Evolutionary conservation across 2,329 filamentous ascomycete species (phyloP).

Genomic region (Aspergillus alliaceus): DNA sequence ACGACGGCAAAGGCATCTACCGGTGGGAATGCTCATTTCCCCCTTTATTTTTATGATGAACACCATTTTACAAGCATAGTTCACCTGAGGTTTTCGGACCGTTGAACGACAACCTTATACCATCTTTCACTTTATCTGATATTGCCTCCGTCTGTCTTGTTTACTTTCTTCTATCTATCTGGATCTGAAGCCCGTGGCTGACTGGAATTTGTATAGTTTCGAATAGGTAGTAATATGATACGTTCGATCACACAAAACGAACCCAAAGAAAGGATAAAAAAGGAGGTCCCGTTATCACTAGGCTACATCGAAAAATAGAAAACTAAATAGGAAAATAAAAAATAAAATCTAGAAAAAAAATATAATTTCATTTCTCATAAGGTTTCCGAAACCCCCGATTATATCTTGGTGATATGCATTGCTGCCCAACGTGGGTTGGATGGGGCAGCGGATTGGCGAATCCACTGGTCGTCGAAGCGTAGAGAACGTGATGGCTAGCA

Average conservation of each 20-base stretch:
- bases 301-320: not conserved
- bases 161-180: constrained; percentile 8
- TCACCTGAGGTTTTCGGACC: constrained; percentile 43
- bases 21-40: not conserved
- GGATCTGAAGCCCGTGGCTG: not conserved
- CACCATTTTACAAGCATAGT: constrained; percentile 43
- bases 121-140: constrained; percentile 40
- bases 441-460: constrained; percentile 4
- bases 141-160: constrained; percentile 10
- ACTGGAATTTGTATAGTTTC: not conserved
- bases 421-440: constrained; percentile 34
- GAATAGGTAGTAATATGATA: not conserved
- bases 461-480: constrained; percentile 10
- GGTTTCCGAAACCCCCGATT: constrained; percentile 10
- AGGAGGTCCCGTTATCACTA: not conserved
- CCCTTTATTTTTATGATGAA: constrained; percentile 32
- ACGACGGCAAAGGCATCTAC: not conserved
- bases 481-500: not conserved
- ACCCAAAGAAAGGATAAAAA: constrained; percentile 11
- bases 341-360: no score
- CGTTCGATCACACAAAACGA: not conserved
- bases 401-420: constrained; percentile 22
- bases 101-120: constrained; percentile 42
- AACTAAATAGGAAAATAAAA: not conserved
- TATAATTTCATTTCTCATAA: constrained; percentile 1